A percentile compares a stretch with the other conserved stretches of the same genome.
Evolutionary conservation across 2,329 filamentous ascomycete species (phyloP).

Genomic region (Basipetospora sp.): DNA sequence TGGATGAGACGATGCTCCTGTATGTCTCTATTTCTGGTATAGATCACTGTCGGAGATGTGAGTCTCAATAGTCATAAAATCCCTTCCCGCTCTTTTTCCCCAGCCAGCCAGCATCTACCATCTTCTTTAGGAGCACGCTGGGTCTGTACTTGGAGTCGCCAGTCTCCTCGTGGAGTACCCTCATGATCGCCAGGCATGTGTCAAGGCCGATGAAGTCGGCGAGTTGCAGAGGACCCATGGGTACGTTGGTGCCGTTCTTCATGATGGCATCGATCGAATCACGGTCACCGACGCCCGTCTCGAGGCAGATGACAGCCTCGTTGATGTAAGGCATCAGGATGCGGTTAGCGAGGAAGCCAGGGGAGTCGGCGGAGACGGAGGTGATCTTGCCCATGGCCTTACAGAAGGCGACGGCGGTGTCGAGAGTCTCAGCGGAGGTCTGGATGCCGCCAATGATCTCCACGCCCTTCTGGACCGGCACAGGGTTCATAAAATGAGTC

Average conservation of each 20-base stretch:
- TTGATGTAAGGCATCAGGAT: conserved; percentile 99
- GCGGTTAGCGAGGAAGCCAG: conserved; percentile 88
- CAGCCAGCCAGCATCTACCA: conserved; percentile 95
- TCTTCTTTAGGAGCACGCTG: conserved; percentile 72
- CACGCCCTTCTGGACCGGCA: conserved; percentile 90
- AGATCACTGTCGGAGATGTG: too few relatives aligned
- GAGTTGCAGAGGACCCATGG: conserved; percentile 86
- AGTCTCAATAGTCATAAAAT: conserved; percentile 93
- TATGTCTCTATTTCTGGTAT: too few relatives aligned
- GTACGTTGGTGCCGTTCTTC: conserved; percentile 98
- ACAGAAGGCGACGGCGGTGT: conserved; percentile 73
- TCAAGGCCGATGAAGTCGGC: conserved; percentile 96
- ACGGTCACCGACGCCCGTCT: conserved; percentile 75
- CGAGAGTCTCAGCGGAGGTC: conserved; percentile 68
- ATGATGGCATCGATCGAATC: conserved; percentile 95
- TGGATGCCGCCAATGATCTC: conserved; percentile 94
- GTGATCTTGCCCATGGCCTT: conserved; percentile 85
- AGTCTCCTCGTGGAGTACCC: conserved; percentile 77
- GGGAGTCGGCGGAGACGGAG: conserved; percentile 74
- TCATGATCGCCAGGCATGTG: conserved; percentile 94
- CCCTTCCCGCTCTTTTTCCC: conserved; percentile 96
- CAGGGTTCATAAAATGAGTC: conserved; percentile 99
- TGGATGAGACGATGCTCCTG: too few relatives aligned
- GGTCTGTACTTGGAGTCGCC: conserved; percentile 93
- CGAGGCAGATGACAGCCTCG: conserved; percentile 88